phyloP scores from a whole-genome alignment of 1,139 yeast species.

The Blastobotrys apis region DNA sequence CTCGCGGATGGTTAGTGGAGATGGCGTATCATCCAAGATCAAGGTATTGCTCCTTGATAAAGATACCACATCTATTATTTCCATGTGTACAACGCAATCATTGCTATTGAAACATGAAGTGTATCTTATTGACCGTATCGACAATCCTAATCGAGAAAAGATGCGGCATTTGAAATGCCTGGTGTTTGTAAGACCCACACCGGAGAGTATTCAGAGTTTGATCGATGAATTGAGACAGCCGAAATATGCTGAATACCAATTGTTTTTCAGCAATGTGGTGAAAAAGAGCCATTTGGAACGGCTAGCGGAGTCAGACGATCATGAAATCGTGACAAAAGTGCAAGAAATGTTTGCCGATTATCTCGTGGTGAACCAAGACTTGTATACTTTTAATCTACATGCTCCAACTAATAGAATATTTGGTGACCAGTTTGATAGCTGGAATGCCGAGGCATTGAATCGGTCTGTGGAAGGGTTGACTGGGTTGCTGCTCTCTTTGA shows the following conservation, averaged over 20 bases:
- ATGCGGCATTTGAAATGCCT: slow-evolving; percentile 83
- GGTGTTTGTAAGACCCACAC: slow-evolving; percentile 71
- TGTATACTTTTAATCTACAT: slow-evolving; percentile 49
- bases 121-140: slow-evolving; percentile 69
- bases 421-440: slow-evolving; percentile 34
- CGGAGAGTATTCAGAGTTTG: slow-evolving; percentile 56
- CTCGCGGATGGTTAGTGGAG: slow-evolving; percentile 41
- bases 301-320: slow-evolving; percentile 85
- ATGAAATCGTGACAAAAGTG: slow-evolving; percentile 70
- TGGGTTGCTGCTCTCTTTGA: slow-evolving; percentile 68
- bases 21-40: slow-evolving; percentile 41
- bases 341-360: slow-evolving; percentile 85
- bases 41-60: slow-evolving; percentile 75
- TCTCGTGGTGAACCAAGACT: slow-evolving; percentile 62
- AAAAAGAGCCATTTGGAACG: slow-evolving; percentile 75
- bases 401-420: slow-evolving; percentile 25
- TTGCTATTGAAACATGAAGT: slow-evolving; percentile 76
- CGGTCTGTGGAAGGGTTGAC: slow-evolving; percentile 50
- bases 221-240: slow-evolving; percentile 70
- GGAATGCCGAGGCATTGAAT: slow-evolving; percentile 50
- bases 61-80: slow-evolving; percentile 75
- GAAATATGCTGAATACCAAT: slow-evolving; percentile 69
- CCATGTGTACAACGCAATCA: slow-evolving; percentile 84
- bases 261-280: slow-evolving; percentile 70
- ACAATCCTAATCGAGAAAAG: slow-evolving; percentile 61